Base-by-base conservation (phyloP, 768 basidiomycete genomes). In the Amanita rubescens region DNA sequence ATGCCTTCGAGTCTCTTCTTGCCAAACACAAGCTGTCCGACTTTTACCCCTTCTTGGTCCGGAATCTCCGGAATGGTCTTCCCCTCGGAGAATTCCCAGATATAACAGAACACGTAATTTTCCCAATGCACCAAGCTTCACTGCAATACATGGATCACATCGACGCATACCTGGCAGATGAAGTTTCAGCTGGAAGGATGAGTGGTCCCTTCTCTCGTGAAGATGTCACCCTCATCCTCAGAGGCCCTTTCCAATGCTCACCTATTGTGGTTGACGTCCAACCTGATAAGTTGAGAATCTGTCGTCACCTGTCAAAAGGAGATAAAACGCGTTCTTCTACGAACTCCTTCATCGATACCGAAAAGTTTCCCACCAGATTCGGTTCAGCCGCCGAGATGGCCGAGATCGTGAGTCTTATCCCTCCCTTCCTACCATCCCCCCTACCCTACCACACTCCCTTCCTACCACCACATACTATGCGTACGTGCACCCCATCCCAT, bases 81-180 rank as follows among this genome's bases (percentile, higher is more conserved):
- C 68, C 67, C 0, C 51, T 73, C 2, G 69, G 71, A 1, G 37
- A 58, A 2, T 68, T 74, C 59, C 66, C 70, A 38, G 2, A 17
- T 9, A 54, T 63, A 27, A 8, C 17, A 3, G 6, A 45, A 2
- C 57, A 62, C 1, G 51, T 61, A 34, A 64, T 67, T n/a, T 46
- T 67, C 12, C 50, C 49, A 0, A 64, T 67, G 38, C 57, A 64
- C 39, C 3, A 14, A 5, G 5, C 38, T 15, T 3, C 38, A 3
- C 19, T 39, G 3, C 38, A 3, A 5, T 39, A 52, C 57, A 0
- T 63, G 60, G 0, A 43, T 53, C 56, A 49, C 0, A 56, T 71
- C 7, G 33, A 60, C 5, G 39, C 39, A 0, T 67, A 66, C 25
- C 51, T 66, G 1, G 14, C 35, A 0, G 56, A 60, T 0, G 66